These are phyloP conservation scores for Panicum hallii DNA, from an alignment of 202 grass and related monocot species.

Conservation along the genomic window DNA sequence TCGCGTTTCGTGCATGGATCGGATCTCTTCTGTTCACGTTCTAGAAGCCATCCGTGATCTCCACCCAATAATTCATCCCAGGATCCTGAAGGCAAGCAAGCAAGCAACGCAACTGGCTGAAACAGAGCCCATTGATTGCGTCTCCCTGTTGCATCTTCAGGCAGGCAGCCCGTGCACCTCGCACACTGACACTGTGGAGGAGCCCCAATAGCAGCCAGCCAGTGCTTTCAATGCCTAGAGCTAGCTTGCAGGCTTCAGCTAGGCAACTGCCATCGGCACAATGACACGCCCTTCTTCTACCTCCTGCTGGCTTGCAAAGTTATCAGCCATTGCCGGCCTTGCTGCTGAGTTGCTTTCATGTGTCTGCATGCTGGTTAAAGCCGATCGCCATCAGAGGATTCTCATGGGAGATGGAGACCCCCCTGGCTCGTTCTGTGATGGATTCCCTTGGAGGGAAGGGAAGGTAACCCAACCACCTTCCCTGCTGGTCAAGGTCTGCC, in stretches of 20 bases:
- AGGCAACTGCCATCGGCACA: background rate
- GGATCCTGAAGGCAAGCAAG: background rate
- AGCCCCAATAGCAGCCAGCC: background rate
- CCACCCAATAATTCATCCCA: background rate
- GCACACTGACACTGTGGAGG: background rate
- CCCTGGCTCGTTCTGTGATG: background rate
- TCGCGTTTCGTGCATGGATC: conserved; percentile 13
- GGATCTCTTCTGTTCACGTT: background rate
- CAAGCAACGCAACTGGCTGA: conserved; percentile 18
- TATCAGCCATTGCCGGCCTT: background rate
- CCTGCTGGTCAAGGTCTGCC: background rate
- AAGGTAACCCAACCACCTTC: conserved; percentile 24
- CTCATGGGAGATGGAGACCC: background rate
- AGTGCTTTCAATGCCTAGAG: conserved; percentile 16
- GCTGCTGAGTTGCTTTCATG: conserved; percentile 31
- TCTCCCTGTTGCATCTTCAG: background rate
- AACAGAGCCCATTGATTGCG: conserved; percentile 26
- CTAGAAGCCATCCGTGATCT: background rate
- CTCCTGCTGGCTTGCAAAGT: background rate
- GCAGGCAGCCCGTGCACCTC: conserved; percentile 1
- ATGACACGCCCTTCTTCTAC: background rate
- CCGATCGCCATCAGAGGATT: background rate
- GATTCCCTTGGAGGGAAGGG: conserved; percentile 35
- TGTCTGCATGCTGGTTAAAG: background rate
- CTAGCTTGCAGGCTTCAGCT: conserved; percentile 21